Conservation (phyloP, 1,284 basidiomycete species). For the Bondarzewia mesenterica region DNA sequence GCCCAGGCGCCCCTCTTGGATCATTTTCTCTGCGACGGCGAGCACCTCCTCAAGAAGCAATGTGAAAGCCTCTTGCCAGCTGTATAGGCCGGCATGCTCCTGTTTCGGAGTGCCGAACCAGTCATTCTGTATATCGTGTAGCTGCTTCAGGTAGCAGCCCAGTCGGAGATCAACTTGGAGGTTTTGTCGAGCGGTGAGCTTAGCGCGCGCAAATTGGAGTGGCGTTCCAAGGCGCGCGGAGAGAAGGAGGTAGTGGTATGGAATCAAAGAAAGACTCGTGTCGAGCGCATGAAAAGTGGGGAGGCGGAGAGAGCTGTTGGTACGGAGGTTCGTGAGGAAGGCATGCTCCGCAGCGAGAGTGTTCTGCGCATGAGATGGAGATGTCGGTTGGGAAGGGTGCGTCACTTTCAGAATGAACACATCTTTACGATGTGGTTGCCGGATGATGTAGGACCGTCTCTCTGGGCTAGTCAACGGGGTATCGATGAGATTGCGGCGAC, state of each 20-base stretch:
- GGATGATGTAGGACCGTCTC: not conserved
- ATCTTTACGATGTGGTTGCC: not conserved
- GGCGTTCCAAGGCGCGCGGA: slow-evolving; percentile 18
- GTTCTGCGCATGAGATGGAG: slow-evolving; percentile 16
- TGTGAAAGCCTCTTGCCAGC: slow-evolving; percentile 69
- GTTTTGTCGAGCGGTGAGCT: slow-evolving; percentile 33
- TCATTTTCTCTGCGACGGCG: slow-evolving; percentile 19
- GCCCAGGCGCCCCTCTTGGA: slow-evolving; percentile 9
- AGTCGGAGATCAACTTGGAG: slow-evolving; percentile 47
- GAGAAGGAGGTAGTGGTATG: slow-evolving; percentile 22
- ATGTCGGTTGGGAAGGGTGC: slow-evolving; percentile 6
- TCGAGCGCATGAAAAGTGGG: slow-evolving; percentile 11
- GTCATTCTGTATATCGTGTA: slow-evolving; percentile 64
- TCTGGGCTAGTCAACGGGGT: not conserved
- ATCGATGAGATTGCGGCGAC: not conserved
- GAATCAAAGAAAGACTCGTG: slow-evolving; percentile 14
- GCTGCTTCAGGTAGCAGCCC: slow-evolving; percentile 46
- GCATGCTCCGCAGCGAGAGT: slow-evolving; percentile 19
- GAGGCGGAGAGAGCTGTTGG: slow-evolving; percentile 17
- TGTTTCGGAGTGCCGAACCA: slow-evolving; percentile 53
- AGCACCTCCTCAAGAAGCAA: slow-evolving; percentile 47
- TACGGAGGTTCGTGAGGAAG: slow-evolving; percentile 16
- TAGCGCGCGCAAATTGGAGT: slow-evolving; percentile 27
- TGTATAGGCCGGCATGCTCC: slow-evolving; percentile 37
- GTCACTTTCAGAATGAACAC: slow-evolving; percentile 16